phyloP scores from a whole-genome alignment of 495 filamentous ascomycete genomes.

The Penicillium herquei region DNA sequence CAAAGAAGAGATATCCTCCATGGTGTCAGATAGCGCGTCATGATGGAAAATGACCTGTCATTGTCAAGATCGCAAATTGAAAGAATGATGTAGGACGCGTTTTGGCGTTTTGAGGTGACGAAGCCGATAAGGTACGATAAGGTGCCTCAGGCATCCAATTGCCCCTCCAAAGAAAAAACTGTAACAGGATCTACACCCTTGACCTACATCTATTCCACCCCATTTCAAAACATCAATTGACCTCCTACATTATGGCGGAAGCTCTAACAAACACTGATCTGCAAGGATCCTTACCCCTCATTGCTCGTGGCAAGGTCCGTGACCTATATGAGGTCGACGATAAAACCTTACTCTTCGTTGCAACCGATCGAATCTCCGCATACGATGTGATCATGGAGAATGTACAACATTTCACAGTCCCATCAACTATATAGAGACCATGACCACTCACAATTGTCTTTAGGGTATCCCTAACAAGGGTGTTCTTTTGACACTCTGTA shows the following conservation, averaged over 20 bases:
- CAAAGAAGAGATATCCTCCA: constrained; percentile 80
- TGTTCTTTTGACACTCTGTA: constrained; percentile 77
- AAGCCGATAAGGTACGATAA: constrained; percentile 15
- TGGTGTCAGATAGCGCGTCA: constrained; percentile 81
- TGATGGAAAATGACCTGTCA: constrained; percentile 34
- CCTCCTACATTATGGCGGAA: constrained; percentile 35
- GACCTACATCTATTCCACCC: constrained; percentile 3
- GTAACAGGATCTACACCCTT: constrained; percentile 17
- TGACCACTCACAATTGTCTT: constrained; percentile 2
- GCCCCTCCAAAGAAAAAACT: constrained; percentile 24
- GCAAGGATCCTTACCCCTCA: constrained; percentile 49
- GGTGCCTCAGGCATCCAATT: constrained; percentile 23
- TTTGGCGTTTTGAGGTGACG: not conserved
- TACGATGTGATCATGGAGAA: constrained; percentile 92
- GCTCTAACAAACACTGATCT: constrained; percentile 55
- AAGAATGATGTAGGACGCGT: constrained; percentile 15
- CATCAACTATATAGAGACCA: not conserved
- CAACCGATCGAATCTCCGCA: constrained; percentile 90
- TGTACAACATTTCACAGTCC: constrained; percentile 34
- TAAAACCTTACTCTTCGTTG: constrained; percentile 79
- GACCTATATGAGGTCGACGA: constrained; percentile 77
- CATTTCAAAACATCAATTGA: constrained; percentile 9
- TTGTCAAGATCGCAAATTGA: not conserved
- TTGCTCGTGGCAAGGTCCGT: constrained; percentile 75
- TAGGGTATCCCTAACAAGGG: constrained; percentile 85